Conservation (phyloP, 2,329 filamentous ascomycete genomes). For the Paecilomyces sp. region DNA sequence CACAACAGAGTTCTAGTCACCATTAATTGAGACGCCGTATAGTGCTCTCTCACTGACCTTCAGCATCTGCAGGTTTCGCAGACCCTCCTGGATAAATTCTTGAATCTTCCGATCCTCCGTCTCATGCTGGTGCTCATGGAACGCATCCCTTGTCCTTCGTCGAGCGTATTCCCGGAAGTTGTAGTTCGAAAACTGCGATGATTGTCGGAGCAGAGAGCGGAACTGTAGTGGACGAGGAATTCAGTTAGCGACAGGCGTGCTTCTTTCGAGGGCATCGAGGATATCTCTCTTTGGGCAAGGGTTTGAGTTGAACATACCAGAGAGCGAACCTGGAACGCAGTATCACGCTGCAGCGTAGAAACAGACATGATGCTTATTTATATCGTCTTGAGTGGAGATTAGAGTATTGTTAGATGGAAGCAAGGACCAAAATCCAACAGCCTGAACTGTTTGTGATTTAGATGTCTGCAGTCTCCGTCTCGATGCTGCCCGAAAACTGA, state of each 20-base stretch:
- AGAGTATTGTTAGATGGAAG: not conserved
- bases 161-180: conserved; percentile 97
- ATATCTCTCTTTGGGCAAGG: not conserved
- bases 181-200: conserved; percentile 82
- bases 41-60: conserved; percentile 57
- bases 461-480: not conserved
- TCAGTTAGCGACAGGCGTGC: not conserved
- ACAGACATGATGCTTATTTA: conserved; percentile 34
- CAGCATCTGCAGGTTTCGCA: conserved; percentile 79
- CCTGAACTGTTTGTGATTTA: not conserved
- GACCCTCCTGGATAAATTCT: conserved; percentile 79
- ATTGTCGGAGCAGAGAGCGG: conserved; percentile 81
- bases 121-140: conserved; percentile 69
- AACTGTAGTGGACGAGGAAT: conserved; percentile 52
- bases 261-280: not conserved
- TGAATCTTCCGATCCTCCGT: conserved; percentile 71
- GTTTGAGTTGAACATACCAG: conserved; percentile 27
- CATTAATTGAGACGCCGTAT: not conserved
- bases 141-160: conserved; percentile 83
- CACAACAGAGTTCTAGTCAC: not conserved
- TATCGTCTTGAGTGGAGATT: conserved; percentile 1
- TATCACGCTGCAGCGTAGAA: conserved; percentile 30
- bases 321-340: conserved; percentile 42
- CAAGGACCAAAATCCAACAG: not conserved
- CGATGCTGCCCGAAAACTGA: not conserved